Evolutionary conservation across 495 filamentous ascomycete species (phyloP).

Genomic region (Xylaria intraflava): DNA sequence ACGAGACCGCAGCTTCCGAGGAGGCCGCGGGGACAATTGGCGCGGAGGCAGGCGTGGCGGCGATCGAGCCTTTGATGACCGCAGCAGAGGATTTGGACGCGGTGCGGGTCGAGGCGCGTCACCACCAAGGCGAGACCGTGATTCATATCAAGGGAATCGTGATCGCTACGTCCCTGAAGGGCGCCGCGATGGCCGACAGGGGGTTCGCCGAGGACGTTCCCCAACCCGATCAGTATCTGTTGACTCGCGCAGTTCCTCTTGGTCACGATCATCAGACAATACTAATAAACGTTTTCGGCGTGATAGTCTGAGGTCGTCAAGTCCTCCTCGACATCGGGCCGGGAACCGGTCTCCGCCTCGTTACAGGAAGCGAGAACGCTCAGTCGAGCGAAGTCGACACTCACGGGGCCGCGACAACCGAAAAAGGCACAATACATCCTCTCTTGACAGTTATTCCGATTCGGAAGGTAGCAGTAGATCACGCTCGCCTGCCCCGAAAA

Average conservation of each 20-base stretch:
- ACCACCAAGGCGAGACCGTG: slow-evolving; percentile 46
- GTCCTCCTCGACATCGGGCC: slow-evolving; percentile 29
- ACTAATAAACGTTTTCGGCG: slow-evolving; percentile 26
- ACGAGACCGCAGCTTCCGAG: slow-evolving; percentile 58
- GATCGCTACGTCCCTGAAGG: slow-evolving; percentile 46
- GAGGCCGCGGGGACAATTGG: slow-evolving; percentile 47
- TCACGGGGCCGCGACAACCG: slow-evolving; percentile 15
- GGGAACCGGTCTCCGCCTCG: slow-evolving; percentile 39
- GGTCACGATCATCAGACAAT: slow-evolving; percentile 30
- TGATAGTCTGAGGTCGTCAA: slow-evolving; percentile 30
- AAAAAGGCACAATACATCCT: slow-evolving; percentile 22
- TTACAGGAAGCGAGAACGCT: slow-evolving; percentile 40
- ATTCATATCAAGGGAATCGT: slow-evolving; percentile 33
- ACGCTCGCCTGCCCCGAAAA: slow-evolving; percentile 25
- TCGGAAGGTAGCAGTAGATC: slow-evolving; percentile 23
- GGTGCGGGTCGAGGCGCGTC: slow-evolving; percentile 52
- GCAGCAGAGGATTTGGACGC: slow-evolving; percentile 40
- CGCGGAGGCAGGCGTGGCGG: slow-evolving; percentile 42
- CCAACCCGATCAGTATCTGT: slow-evolving; percentile 21
- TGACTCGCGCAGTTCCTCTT: slow-evolving; percentile 20
- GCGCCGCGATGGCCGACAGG: slow-evolving; percentile 34
- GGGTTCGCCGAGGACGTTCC: slow-evolving; percentile 25
- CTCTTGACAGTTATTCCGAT: slow-evolving; percentile 15
- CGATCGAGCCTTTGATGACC: slow-evolving; percentile 39
- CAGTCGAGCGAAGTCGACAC: slow-evolving; percentile 9